Base-by-base conservation (phyloP, 345 rosid species). In the Melaleuca quinquenervia region DNA sequence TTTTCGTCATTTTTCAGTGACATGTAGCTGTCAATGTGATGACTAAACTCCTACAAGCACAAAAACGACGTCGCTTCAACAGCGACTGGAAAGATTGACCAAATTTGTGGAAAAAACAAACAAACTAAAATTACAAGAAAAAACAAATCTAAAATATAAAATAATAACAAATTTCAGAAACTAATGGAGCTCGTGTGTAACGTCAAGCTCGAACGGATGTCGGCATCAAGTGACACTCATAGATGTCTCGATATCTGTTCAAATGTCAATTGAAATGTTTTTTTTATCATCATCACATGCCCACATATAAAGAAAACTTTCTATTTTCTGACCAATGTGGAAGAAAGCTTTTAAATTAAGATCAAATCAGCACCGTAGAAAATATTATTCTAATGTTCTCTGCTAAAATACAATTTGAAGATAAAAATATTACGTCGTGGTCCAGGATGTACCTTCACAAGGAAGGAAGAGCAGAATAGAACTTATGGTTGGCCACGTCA, bases 241-340 rank as follows among this genome's bases (percentile, higher is more conserved):
- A 6, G 62, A 26, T 24, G 15, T 5, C 14, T 56, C 62, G 62
- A 55, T 11, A 24, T 55, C 1, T 55, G 13, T 55, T 55, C 62
- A 24, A 22, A 24, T 55, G 26, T 11, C 3, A 1, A 55, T 55
- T 24, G 0, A 55, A 24, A 55, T 24, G 26, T 3, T 55, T 55
- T 4, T 41, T 41, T 41, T 41, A n/a, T 55, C 24, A 2, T 5
- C 0, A 1, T 11, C 7, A 0, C 3, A 0, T 55, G 62, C 27
- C 62, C 11, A 55, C 6, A 41, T 24, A 55, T 55, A 27, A 6
- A 55, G 62, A 24, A 24, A 13, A 55, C 62, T 55, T 4, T 27
- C 14, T 55, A 55, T 41, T 41, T 41, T 41, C 41, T 41, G 41
- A 41, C 62, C 3, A 24, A 4, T 55, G 24, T 24, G 27, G 27